Conservation (phyloP, 805 yeast genomes). For the Citeromyces matritensis region DNA sequence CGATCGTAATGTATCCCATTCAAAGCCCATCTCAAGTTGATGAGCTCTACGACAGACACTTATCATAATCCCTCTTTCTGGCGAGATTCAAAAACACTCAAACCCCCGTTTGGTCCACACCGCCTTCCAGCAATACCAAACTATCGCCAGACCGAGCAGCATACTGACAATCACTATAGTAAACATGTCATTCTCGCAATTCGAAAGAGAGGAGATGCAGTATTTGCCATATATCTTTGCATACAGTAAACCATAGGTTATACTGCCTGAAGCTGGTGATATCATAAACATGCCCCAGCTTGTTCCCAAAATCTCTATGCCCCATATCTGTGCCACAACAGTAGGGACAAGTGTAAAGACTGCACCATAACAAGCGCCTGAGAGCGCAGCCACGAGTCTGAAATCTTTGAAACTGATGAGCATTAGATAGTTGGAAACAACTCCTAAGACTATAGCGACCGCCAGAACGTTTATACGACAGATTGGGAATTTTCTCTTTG, state of each 20-base stretch:
- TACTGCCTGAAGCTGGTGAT: constrained; percentile 78
- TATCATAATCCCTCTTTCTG: too few species aligned
- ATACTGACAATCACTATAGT: too few species aligned
- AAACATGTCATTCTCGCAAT: too few species aligned
- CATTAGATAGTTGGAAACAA: constrained; percentile 1
- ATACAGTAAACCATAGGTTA: constrained; percentile 52
- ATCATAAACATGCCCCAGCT: constrained; percentile 84
- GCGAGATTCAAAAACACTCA: too few species aligned
- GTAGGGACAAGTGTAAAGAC: constrained; percentile 79
- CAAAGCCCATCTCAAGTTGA: too few species aligned
- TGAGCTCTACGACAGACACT: too few species aligned
- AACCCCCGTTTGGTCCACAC: too few species aligned
- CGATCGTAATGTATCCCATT: too few species aligned
- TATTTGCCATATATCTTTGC: constrained; percentile 42
- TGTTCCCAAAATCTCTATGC: constrained; percentile 76
- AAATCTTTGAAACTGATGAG: constrained; percentile 6
- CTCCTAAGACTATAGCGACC: constrained; percentile 2
- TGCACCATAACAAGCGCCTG: constrained; percentile 72
- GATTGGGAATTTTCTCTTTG: constrained; percentile 1
- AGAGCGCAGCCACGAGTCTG: constrained; percentile 21
- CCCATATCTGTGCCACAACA: constrained; percentile 73
- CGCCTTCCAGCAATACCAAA: too few species aligned
- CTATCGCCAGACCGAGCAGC: too few species aligned
- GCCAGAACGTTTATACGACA: constrained; percentile 3
- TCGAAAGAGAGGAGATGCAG: too few species aligned